Evolutionary conservation across 306 rosid genomes (phyloP).

Genomic region (Sindora glabra): DNA sequence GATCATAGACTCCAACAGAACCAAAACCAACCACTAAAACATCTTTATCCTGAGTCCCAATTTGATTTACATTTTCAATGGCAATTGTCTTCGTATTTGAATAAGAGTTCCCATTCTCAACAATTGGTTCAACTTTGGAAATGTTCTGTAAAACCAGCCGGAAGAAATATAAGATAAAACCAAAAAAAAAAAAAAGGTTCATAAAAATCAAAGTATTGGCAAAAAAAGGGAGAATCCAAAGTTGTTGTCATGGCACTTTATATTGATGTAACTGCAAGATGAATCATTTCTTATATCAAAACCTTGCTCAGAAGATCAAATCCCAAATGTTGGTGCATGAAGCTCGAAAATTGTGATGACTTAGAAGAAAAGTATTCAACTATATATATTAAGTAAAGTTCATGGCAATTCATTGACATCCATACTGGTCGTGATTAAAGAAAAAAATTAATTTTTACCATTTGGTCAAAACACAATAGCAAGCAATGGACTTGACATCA

Average conservation of each 20-base stretch:
- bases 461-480: not conserved
- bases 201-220: not conserved
- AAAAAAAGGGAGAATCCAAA: conserved; percentile 4
- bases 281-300: no score
- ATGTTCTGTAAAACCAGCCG: conserved; percentile 59
- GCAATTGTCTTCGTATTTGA: conserved; percentile 69
- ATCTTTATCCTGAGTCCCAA: conserved; percentile 69
- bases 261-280: no score
- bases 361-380: no score
- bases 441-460: not conserved
- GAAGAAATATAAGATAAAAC: no score
- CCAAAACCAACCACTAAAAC: conserved; percentile 63
- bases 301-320: no score
- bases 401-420: conserved; percentile 1
- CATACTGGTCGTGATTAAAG: not conserved
- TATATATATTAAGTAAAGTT: no score
- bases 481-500: not conserved
- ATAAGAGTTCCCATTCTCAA: conserved; percentile 61
- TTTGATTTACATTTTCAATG: conserved; percentile 57
- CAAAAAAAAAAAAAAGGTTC: not conserved
- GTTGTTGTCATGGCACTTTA: not conserved
- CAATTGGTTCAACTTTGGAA: conserved; percentile 55
- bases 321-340: no score
- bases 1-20: conserved; percentile 67
- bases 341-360: no score